These are phyloP conservation scores for Aspergillus nanangensis DNA, from an alignment of 495 filamentous ascomycete species.

Conservation along the genomic window DNA sequence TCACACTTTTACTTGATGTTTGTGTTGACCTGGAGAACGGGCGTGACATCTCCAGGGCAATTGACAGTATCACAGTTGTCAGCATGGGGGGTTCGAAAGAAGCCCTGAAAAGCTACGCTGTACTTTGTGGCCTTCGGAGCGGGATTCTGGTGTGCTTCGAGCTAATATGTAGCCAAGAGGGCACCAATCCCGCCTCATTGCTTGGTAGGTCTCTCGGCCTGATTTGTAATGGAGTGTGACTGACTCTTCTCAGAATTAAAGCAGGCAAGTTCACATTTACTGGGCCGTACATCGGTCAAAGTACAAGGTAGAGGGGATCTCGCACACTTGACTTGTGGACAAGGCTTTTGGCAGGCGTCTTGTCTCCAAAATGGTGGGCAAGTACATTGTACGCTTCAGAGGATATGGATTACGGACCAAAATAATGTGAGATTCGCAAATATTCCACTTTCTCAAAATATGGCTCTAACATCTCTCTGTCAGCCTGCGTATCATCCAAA, in stretches of 20 bases:
- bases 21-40: slow-evolving; percentile 8
- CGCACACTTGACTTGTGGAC: slow-evolving; percentile 34
- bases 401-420: slow-evolving; percentile 43
- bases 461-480: neutral
- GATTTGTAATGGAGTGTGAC: neutral
- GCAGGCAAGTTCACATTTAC: slow-evolving; percentile 20
- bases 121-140: slow-evolving; percentile 42
- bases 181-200: slow-evolving; percentile 5
- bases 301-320: slow-evolving; percentile 25
- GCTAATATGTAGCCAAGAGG: slow-evolving; percentile 14
- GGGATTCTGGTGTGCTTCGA: slow-evolving; percentile 37
- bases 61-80: slow-evolving; percentile 34
- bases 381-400: slow-evolving; percentile 23
- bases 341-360: slow-evolving; percentile 37
- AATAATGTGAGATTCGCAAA: slow-evolving; percentile 31
- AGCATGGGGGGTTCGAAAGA: slow-evolving; percentile 5
- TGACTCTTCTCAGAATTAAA: slow-evolving; percentile 20
- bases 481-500: slow-evolving; percentile 40
- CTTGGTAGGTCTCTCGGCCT: slow-evolving; percentile 19
- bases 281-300: slow-evolving; percentile 36
- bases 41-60: slow-evolving; percentile 31
- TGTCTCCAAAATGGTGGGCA: slow-evolving; percentile 15
- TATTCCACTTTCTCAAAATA: neutral
- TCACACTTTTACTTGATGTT: slow-evolving; percentile 19
- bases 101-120: slow-evolving; percentile 10